Percentiles rank a stretch among this genome's conserved stretches.
Conservation (phyloP, 208 protist genomes). For the Tetramitus jugosus region DNA sequence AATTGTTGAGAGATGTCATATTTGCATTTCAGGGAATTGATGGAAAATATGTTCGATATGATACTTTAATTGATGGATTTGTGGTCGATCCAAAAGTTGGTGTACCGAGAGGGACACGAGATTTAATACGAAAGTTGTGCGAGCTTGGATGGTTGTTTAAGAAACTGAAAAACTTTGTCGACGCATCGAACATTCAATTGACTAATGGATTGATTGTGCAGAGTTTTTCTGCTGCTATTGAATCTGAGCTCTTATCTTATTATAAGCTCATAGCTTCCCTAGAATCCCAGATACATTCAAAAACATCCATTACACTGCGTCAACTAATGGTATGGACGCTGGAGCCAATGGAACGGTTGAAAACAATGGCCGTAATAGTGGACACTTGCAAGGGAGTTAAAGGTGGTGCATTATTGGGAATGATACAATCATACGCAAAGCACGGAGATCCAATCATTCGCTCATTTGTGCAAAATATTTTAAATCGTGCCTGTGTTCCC, state of each 20-base stretch:
- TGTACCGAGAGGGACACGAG: constrained; percentile 27
- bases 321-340: constrained; percentile 40
- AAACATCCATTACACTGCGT: constrained; percentile 27
- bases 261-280: constrained; percentile 44
- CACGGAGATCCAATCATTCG: constrained; percentile 35
- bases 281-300: constrained; percentile 33
- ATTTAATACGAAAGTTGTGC: constrained; percentile 32
- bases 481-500: constrained; percentile 34
- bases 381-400: not conserved
- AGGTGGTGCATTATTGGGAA: constrained; percentile 24
- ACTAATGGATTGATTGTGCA: constrained; percentile 26
- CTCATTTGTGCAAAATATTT: constrained; percentile 23
- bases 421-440: constrained; percentile 19
- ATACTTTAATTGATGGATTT: constrained; percentile 27
- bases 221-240: constrained; percentile 37
- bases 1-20: constrained; percentile 32
- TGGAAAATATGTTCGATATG: constrained; percentile 38
- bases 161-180: constrained; percentile 31
- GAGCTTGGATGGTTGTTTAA: constrained; percentile 45
- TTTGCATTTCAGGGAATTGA: constrained; percentile 47
- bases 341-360: constrained; percentile 33
- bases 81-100: constrained; percentile 25
- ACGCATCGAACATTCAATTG: no score
- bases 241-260: constrained; percentile 46
- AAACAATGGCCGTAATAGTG: constrained; percentile 27